Percentiles rank a stretch among this genome's conserved stretches.
phyloP scores from a whole-genome alignment of 129 eudicot species.

The Pseudognaphalium luteoalbum region DNA sequence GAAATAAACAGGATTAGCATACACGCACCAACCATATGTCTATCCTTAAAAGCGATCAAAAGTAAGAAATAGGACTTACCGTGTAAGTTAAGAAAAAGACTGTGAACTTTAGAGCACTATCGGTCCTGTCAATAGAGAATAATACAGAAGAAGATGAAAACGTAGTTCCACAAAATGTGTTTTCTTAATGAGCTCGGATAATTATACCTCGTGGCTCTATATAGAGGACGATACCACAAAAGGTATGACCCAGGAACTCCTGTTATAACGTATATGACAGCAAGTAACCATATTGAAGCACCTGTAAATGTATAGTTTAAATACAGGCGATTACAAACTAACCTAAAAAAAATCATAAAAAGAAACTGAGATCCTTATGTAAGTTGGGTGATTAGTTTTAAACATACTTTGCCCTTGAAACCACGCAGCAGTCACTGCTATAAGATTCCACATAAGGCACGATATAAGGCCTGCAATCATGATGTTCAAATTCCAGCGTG shows the following conservation, averaged over 20 bases:
- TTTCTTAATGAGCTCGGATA: not conserved
- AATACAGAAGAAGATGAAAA: not conserved
- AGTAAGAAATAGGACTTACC: constrained; percentile 36
- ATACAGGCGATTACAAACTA: not conserved
- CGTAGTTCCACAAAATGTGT: not conserved
- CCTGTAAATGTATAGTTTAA: constrained; percentile 40
- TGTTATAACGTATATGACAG: constrained; percentile 70
- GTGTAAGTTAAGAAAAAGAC: constrained; percentile 68
- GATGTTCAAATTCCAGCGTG: constrained; percentile 2
- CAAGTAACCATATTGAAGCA: constrained; percentile 71
- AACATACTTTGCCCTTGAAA: constrained; percentile 67
- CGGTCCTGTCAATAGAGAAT: constrained; percentile 51
- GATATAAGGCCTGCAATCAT: constrained; percentile 57
- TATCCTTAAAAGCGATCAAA: not conserved
- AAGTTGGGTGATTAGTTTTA: not conserved
- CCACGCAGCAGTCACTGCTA: constrained; percentile 85
- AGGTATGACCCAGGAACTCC: constrained; percentile 92
- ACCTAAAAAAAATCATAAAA: not conserved
- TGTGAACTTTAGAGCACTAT: constrained; percentile 73
- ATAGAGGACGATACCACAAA: constrained; percentile 93
- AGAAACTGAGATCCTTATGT: not conserved
- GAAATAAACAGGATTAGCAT: constrained; percentile 2
- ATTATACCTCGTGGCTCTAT: constrained; percentile 91
- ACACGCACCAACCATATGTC: not conserved
- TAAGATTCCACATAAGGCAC: constrained; percentile 76